Evolutionary conservation across 306 rosid species (phyloP), one percentile per base, ranked within the genome.

Genomic region (Pueraria montana): DNA sequence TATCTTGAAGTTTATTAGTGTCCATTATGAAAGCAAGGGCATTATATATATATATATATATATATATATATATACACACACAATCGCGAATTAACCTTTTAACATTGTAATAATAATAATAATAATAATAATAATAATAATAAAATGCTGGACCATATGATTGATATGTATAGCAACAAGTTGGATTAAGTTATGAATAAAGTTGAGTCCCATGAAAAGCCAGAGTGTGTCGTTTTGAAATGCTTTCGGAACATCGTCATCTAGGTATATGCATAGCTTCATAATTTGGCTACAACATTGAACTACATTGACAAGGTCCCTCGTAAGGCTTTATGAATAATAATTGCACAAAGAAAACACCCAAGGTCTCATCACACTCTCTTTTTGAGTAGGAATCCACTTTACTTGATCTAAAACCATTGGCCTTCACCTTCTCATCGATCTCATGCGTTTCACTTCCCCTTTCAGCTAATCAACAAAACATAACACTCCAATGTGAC

Each of bases 381-480:
- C 27, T 78, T 79, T 82, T 52, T 32, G 68, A 74, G 76, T 38
- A 74, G 87, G 86, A 82, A 83, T 74, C 83, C 82, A 76, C 85
- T 84, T 84, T 77, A 38, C 62, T 69, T 80, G 53, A 72, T 79
- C 76, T 68, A 43, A 79, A 72, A 72, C 80, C 66, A 53, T 3
- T 62, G 46, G 14, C 30, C 56, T 66, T 56, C 55, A 34, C 40
- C 24, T 49, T 30, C 78, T 53, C 68, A 59, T 45, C 10, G 4
- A 62, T 67, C 50, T 83, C 74, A 70, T 59, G 24, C 40, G 13
- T 53, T 16, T 74, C 68, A 50, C 59, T 86, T 83, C 72, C 70
- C 26, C 67, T 73, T 83, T 23, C 76, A 79, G 83, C n/a, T 42
- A 50, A 74, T 61, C 76, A 79, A 50, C 78, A 56, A 66, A 65